Evolutionary conservation across 2,329 filamentous ascomycete species (phyloP).

Genomic region (Diaporthe sp.): DNA sequence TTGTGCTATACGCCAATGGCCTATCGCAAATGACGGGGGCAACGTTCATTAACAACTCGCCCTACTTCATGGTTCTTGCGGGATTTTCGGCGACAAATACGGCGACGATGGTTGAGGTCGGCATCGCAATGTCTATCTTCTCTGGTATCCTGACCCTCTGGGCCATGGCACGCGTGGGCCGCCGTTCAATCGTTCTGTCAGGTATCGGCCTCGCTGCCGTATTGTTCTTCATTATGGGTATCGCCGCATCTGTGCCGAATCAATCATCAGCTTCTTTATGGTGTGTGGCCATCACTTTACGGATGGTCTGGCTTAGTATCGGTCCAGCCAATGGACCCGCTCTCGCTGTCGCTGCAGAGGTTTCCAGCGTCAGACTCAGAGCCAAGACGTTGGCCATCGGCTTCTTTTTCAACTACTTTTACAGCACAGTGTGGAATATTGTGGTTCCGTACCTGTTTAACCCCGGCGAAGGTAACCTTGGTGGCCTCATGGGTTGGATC

Average conservation of each 20-base stretch:
- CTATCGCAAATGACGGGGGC: conserved; percentile 23
- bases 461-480: neutral
- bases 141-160: conserved; percentile 19
- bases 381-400: conserved; percentile 25
- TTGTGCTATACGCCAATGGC: conserved; percentile 25
- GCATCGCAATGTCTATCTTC: conserved; percentile 23
- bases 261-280: conserved; percentile 19
- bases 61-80: conserved; percentile 27
- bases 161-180: conserved; percentile 20
- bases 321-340: conserved; percentile 24
- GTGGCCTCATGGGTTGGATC: conserved; percentile 17
- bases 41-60: conserved; percentile 23
- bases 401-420: conserved; percentile 32
- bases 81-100: conserved; percentile 8
- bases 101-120: conserved; percentile 28
- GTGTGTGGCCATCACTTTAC: conserved; percentile 25
- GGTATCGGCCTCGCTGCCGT: conserved; percentile 21
- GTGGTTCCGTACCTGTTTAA: conserved; percentile 28
- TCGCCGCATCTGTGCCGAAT: conserved; percentile 9
- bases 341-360: conserved; percentile 16
- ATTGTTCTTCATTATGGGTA: conserved; percentile 24
- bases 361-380: conserved; percentile 18
- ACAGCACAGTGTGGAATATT: conserved; percentile 22
- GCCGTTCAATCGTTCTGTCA: conserved; percentile 7
- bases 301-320: conserved; percentile 28